phyloP scores from a whole-genome alignment of 495 filamentous ascomycete genomes.

The Sabuloglossum arenarium region DNA sequence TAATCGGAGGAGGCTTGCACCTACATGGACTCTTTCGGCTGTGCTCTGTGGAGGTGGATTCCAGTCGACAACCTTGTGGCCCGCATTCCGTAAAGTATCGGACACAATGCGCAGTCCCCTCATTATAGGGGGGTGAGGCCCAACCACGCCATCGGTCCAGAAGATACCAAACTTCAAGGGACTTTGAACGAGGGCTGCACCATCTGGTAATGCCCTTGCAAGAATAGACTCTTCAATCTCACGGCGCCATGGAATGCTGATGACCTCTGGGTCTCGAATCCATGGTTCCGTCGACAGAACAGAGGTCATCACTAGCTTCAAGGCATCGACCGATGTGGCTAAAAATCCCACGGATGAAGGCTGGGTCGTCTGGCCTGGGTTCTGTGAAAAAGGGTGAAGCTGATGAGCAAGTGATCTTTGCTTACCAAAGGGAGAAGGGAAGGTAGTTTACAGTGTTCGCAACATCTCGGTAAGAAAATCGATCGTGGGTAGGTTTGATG shows the following conservation, averaged over 20 bases:
- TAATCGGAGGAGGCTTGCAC: background rate
- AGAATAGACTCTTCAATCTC: constrained; percentile 24
- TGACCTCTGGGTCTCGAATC: constrained; percentile 39
- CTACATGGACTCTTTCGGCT: background rate
- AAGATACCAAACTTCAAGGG: constrained; percentile 32
- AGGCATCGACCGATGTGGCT: constrained; percentile 24
- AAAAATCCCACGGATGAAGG: constrained; percentile 38
- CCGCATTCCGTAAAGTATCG: constrained; percentile 26
- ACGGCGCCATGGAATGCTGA: constrained; percentile 42
- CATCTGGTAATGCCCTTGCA: background rate
- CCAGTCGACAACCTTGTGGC: constrained; percentile 39
- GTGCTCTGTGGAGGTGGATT: constrained; percentile 27
- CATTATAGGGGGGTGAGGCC: constrained; percentile 30
- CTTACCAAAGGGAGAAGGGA: too few relatives aligned
- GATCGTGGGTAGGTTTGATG: constrained; percentile 19
- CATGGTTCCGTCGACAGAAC: constrained; percentile 37
- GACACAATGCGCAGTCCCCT: constrained; percentile 32
- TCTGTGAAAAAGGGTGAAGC: background rate
- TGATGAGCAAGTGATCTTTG: too few relatives aligned
- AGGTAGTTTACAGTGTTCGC: constrained; percentile 15
- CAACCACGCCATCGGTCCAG: constrained; percentile 25
- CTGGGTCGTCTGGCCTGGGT: constrained; percentile 29
- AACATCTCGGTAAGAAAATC: constrained; percentile 24
- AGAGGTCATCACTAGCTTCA: constrained; percentile 32
- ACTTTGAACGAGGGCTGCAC: constrained; percentile 7